These are phyloP conservation scores for Populus simonii DNA, from an alignment of 345 rosid species.

Conservation along the genomic window DNA sequence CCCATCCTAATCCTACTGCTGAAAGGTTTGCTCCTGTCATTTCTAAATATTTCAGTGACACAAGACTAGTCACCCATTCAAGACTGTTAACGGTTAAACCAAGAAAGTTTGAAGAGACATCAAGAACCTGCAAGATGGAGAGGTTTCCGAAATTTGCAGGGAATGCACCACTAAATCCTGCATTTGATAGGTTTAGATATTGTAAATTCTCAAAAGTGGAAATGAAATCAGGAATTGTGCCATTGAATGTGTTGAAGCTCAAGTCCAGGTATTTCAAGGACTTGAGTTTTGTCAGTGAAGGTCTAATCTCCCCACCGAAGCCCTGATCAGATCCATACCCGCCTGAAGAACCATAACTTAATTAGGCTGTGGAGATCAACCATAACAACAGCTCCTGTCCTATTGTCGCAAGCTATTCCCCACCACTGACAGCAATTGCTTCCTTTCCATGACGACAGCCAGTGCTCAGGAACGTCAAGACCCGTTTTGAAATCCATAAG, in stretches of 20 bases:
- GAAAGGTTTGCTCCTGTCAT: too few species aligned
- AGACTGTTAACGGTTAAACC: slow-evolving; percentile 14
- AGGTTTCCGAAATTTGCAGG: slow-evolving; percentile 35
- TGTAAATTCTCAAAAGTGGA: slow-evolving; percentile 24
- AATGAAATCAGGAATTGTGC: slow-evolving; percentile 36
- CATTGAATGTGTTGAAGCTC: slow-evolving; percentile 31
- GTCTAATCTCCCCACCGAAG: slow-evolving; percentile 37
- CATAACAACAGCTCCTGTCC: slow-evolving; percentile 21
- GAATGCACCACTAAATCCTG: slow-evolving; percentile 31
- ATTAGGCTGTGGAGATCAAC: slow-evolving; percentile 30
- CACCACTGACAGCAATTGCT: slow-evolving; percentile 36
- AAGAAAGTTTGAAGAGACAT: slow-evolving; percentile 18
- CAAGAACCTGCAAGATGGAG: slow-evolving; percentile 32
- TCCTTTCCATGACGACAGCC: too few species aligned
- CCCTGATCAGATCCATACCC: slow-evolving; percentile 27
- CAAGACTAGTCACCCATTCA: slow-evolving; percentile 35
- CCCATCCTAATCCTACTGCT: too few species aligned
- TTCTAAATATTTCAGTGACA: slow-evolving; percentile 19
- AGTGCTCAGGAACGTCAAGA: too few species aligned
- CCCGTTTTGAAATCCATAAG: too few species aligned
- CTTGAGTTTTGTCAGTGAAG: slow-evolving; percentile 30
- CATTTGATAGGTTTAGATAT: slow-evolving; percentile 35
- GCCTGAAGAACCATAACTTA: slow-evolving; percentile 10
- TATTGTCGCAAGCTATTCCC: slow-evolving; percentile 28
- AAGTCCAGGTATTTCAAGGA: slow-evolving; percentile 35